A percentile compares a stretch with the other conserved stretches of the same genome.
phyloP scores from a whole-genome alignment of 75 land plant species.

The Ceratopteris richardii region DNA sequence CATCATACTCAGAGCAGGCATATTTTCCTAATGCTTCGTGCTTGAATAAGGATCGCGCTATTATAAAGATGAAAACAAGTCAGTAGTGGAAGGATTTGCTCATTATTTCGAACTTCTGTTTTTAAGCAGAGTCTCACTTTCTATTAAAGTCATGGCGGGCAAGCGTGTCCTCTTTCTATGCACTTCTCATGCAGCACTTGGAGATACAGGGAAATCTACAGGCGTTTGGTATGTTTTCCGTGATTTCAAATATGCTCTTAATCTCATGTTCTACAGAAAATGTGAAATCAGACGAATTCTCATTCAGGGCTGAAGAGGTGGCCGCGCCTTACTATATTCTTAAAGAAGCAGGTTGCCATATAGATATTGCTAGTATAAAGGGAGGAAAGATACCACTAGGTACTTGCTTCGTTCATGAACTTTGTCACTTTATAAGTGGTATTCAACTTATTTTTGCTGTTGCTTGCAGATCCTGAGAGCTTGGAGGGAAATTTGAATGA shows the following conservation, averaged over 20 bases:
- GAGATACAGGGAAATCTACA: constrained; percentile 10
- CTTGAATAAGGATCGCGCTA: too few relatives aligned
- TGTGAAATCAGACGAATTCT: not conserved
- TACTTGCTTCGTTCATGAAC: not conserved
- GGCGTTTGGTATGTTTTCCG: constrained; percentile 23
- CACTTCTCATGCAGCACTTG: constrained; percentile 25
- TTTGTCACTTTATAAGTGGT: not conserved
- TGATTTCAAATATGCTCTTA: not conserved
- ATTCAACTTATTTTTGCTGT: not conserved
- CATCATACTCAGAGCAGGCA: too few relatives aligned
- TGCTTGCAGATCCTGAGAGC: constrained; percentile 20
- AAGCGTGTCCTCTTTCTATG: constrained; percentile 25
- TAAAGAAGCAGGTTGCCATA: constrained; percentile 26
- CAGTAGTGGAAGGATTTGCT: too few relatives aligned
- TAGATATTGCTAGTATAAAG: constrained; percentile 28
- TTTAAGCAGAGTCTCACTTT: too few relatives aligned
- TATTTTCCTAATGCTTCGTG: too few relatives aligned
- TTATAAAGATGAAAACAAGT: too few relatives aligned
- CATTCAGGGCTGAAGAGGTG: constrained; percentile 31
- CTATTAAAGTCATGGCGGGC: constrained; percentile 23
- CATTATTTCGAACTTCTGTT: too few relatives aligned
- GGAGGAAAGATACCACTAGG: constrained; percentile 33
- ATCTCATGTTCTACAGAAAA: not conserved
- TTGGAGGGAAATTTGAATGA: constrained; percentile 15
- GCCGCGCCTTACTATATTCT: constrained; percentile 31